Percentiles rank a stretch among this genome's conserved stretches.
These are phyloP conservation scores for Phytophthora uliginosa DNA, from an alignment of 352 stramenopile genomes.

Conservation along the genomic window DNA sequence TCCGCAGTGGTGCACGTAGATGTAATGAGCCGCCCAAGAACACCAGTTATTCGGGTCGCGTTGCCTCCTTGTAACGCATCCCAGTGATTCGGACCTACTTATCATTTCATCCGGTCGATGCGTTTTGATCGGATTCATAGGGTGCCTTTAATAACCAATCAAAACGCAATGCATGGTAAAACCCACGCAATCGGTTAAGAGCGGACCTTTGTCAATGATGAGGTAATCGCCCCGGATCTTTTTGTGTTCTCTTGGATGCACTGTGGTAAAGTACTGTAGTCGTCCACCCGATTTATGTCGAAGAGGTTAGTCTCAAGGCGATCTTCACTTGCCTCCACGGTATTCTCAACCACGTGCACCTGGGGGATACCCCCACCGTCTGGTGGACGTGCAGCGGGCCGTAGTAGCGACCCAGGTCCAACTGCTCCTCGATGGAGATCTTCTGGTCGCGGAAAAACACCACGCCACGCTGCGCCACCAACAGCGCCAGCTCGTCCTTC, in stretches of 20 bases:
- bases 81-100: not conserved
- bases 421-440: constrained; percentile 26
- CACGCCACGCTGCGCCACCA: constrained; percentile 25
- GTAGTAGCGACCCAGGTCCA: constrained; percentile 31
- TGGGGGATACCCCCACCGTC: constrained; percentile 18
- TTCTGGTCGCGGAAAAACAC: constrained; percentile 34
- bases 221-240: not conserved
- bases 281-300: too few species aligned
- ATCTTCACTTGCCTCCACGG: too few species aligned
- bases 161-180: too few species aligned
- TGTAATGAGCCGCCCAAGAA: not conserved
- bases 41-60: not conserved
- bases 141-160: too few species aligned
- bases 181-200: too few species aligned
- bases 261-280: too few species aligned
- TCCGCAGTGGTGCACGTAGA: not conserved
- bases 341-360: constrained; percentile 28
- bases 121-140: too few species aligned
- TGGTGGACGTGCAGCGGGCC: constrained; percentile 25
- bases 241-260: too few species aligned
- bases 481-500: constrained; percentile 28
- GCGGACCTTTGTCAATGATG: not conserved
- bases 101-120: too few species aligned
- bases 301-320: too few species aligned
- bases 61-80: constrained; percentile 1